Evolutionary conservation across 176 grass and related monocot genomes (phyloP).

Genomic region (Pontederia paniculata): DNA sequence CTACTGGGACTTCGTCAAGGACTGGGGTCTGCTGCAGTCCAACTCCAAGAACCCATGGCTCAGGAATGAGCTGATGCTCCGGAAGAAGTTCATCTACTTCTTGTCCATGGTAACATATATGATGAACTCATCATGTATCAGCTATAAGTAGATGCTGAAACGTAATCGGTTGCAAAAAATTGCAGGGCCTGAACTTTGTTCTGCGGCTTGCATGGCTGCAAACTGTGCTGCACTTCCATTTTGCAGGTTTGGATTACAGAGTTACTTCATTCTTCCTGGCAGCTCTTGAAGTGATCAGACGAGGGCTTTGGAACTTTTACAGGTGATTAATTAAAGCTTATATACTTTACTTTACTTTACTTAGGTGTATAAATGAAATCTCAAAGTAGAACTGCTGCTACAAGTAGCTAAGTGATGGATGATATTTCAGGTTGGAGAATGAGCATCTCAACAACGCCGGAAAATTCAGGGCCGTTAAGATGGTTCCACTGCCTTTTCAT

Average conservation of each 20-base stretch:
- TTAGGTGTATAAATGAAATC: no score
- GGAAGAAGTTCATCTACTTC: conserved; percentile 81
- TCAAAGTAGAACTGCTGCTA: no score
- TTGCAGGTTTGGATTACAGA: conserved; percentile 82
- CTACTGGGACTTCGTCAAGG: conserved; percentile 99
- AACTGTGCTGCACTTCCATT: conserved; percentile 83
- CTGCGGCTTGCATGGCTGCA: conserved; percentile 97
- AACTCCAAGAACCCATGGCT: conserved; percentile 86
- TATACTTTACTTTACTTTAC: no score
- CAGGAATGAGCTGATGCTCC: conserved; percentile 76
- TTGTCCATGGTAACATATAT: conserved; percentile 60
- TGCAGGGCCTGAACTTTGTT: conserved; percentile 79
- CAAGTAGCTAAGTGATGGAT: no score
- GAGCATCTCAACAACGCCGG: conserved; percentile 66
- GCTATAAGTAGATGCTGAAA: not conserved
- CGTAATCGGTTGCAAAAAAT: conserved; percentile 18
- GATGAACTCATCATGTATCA: not conserved
- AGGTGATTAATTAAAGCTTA: conserved; percentile 25
- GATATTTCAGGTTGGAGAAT: conserved; percentile 46
- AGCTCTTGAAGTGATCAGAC: conserved; percentile 84
- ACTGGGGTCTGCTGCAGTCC: conserved; percentile 80
- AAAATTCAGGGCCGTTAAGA: conserved; percentile 61
- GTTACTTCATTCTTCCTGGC: conserved; percentile 82
- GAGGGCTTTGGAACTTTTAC: conserved; percentile 98
- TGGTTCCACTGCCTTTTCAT: conserved; percentile 67